Base-by-base conservation (phyloP, 2,329 filamentous ascomycete species). In the Ophiosphaerella herpotricha region DNA sequence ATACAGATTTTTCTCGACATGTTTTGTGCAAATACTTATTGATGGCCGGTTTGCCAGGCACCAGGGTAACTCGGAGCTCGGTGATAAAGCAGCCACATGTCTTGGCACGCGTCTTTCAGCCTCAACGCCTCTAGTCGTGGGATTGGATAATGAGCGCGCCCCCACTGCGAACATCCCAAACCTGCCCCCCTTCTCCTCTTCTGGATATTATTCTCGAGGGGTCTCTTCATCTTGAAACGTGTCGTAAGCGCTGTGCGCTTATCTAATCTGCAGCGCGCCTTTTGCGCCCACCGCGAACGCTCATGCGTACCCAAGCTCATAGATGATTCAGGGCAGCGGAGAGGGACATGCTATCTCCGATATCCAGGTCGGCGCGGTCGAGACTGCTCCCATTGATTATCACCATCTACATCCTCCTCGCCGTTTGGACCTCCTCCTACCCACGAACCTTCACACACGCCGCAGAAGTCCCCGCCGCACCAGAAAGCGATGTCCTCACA, bases 281-380 rank as follows among this genome's bases (percentile, higher is more conserved):
- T 40, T 43, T 53, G 59, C 58, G 59, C 58, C 42, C 40, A 37
- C 42, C 31, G 26, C 43, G 37, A 50, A 18, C 35, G 41, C 52
- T 43, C 54, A 64, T 63, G 60, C 53, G 50, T 60, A 46, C 50
- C 47, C 54, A 37, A 42, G 37, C 24, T 42, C 48, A 47, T 54
- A 51, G 57, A 54, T 64, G 58, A 57, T 29, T 29, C 7, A 29
- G 32, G 51, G 52, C 42, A 64, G 61, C 50, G 61, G 43, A 58
- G 60, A 61, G 60, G 57, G 59, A 55, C 58, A 74, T 74, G 72
- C 75, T 74, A 66, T 75, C 74, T 62, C 73, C 72, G 29, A 76
- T 86, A 73, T 80, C 87, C 72, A 86, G 82, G 70, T 85, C 82
- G 64, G 77, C 89, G 60, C 89, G 89, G 77, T 87, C 85, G 75